Conservation (phyloP, 805 yeast genomes). For the Ogataea saltuana region DNA sequence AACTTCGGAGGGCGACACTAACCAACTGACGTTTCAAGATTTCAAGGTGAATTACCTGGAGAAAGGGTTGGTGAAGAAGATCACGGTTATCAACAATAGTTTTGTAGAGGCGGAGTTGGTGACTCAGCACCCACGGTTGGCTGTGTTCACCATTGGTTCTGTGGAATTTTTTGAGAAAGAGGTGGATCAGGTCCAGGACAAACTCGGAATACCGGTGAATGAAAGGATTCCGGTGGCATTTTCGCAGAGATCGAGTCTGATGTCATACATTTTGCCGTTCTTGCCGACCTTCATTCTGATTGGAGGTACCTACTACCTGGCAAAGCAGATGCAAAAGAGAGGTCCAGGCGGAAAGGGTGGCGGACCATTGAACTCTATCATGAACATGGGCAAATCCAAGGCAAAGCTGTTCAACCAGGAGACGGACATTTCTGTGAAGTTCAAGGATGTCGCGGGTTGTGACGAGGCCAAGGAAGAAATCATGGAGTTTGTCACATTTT, state of each 20-base stretch:
- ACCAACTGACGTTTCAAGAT: slow-evolving; percentile 84
- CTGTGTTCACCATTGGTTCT: slow-evolving; percentile 81
- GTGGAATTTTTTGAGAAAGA: slow-evolving; percentile 84
- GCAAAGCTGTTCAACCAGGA: slow-evolving; percentile 92
- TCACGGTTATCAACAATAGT: slow-evolving; percentile 75
- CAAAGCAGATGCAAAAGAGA: slow-evolving; percentile 30
- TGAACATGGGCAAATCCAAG: slow-evolving; percentile 83
- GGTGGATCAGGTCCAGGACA: slow-evolving; percentile 73
- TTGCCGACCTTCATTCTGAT: slow-evolving; percentile 87
- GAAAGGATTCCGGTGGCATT: slow-evolving; percentile 82
- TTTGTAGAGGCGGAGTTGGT: slow-evolving; percentile 64
- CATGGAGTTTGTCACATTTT: slow-evolving; percentile 94
- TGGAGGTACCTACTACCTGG: slow-evolving; percentile 82
- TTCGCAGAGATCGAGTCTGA: slow-evolving; percentile 66
- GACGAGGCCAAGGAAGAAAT: slow-evolving; percentile 96
- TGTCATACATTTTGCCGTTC: slow-evolving; percentile 66
- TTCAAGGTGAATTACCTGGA: slow-evolving; percentile 74
- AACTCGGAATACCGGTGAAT: slow-evolving; percentile 56
- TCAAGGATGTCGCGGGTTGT: slow-evolving; percentile 96
- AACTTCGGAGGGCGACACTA: slow-evolving; percentile 18
- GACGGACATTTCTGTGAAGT: slow-evolving; percentile 82
- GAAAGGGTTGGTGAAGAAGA: slow-evolving; percentile 71
- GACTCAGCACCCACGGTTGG: slow-evolving; percentile 30
- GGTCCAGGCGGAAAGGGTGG: slow-evolving; percentile 52
- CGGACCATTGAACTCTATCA: slow-evolving; percentile 80